These are phyloP conservation scores for Medicago ruthenica DNA, from an alignment of 306 rosid genomes.

Conservation along the genomic window DNA sequence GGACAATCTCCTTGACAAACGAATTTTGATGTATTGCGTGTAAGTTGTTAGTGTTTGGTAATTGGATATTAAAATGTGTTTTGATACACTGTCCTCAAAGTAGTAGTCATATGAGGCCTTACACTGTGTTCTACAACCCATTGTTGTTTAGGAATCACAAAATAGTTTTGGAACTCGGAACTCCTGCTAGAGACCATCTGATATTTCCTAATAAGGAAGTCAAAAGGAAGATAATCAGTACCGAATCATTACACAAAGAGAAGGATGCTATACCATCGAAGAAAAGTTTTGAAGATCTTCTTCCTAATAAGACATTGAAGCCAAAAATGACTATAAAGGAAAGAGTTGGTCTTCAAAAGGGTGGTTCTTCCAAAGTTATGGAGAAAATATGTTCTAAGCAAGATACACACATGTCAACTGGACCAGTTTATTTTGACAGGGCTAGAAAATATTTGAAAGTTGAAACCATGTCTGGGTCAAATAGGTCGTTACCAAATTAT, in stretches of 20 bases:
- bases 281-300: constrained; percentile 34
- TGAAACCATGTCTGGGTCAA: constrained; percentile 26
- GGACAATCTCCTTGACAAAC: constrained; percentile 58
- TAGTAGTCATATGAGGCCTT: constrained; percentile 26
- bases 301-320: constrained; percentile 31
- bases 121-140: constrained; percentile 20
- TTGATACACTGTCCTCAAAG: neutral
- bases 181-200: constrained; percentile 63
- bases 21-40: constrained; percentile 74
- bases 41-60: constrained; percentile 51
- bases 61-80: constrained; percentile 22
- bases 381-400: constrained; percentile 34
- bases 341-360: constrained; percentile 30
- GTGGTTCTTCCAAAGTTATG: constrained; percentile 40
- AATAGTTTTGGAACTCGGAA: constrained; percentile 45
- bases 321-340: constrained; percentile 17
- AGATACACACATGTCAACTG: constrained; percentile 33
- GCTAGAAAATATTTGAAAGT: constrained; percentile 40
- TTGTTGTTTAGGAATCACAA: constrained; percentile 64
- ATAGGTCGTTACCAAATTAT: constrained; percentile 23
- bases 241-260: constrained; percentile 34
- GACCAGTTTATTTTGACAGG: constrained; percentile 30
- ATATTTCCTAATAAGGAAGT: constrained; percentile 53
- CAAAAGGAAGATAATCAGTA: constrained; percentile 31
- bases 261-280: constrained; percentile 38